A percentile compares a stretch with the other conserved stretches of the same genome.
Conservation (phyloP, 345 rosid genomes). For the Gossypium australe region DNA sequence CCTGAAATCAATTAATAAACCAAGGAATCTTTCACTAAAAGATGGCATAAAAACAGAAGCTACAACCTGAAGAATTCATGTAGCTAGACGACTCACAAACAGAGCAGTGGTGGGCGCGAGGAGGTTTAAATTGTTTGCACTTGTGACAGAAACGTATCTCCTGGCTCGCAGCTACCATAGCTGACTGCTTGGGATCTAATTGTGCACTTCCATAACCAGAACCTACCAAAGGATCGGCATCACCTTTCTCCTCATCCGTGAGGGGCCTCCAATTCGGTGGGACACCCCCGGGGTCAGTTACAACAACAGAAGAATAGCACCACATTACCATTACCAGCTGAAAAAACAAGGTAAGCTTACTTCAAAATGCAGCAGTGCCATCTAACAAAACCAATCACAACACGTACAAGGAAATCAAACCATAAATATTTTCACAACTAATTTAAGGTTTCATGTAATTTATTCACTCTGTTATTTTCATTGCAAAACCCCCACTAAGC, state of each 20-base stretch:
- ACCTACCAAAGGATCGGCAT: slow-evolving; percentile 28
- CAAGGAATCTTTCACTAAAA: slow-evolving; percentile 14
- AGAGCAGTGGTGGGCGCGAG: slow-evolving; percentile 80
- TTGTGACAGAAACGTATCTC: slow-evolving; percentile 54
- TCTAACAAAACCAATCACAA: not conserved
- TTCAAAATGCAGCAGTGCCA: not conserved
- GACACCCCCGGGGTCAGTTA: slow-evolving; percentile 80
- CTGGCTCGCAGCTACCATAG: slow-evolving; percentile 23
- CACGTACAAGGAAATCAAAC: not conserved
- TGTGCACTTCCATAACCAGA: slow-evolving; percentile 13
- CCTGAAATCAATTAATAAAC: slow-evolving; percentile 44
- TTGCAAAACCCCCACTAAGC: not conserved
- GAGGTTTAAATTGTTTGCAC: slow-evolving; percentile 65
- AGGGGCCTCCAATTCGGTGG: slow-evolving; percentile 62
- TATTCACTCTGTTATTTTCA: not conserved
- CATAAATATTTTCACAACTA: not conserved
- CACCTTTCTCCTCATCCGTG: slow-evolving; percentile 57
- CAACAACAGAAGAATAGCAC: slow-evolving; percentile 70
- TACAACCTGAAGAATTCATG: not conserved
- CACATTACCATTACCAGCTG: slow-evolving; percentile 70
- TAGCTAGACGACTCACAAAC: slow-evolving; percentile 49
- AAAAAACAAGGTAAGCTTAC: slow-evolving; percentile 18
- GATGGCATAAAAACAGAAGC: slow-evolving; percentile 1
- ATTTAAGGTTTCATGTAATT: not conserved
- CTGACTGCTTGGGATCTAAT: slow-evolving; percentile 19